phyloP scores from a whole-genome alignment of 148 eudicot species.

The Rhododendron williamsianum region DNA sequence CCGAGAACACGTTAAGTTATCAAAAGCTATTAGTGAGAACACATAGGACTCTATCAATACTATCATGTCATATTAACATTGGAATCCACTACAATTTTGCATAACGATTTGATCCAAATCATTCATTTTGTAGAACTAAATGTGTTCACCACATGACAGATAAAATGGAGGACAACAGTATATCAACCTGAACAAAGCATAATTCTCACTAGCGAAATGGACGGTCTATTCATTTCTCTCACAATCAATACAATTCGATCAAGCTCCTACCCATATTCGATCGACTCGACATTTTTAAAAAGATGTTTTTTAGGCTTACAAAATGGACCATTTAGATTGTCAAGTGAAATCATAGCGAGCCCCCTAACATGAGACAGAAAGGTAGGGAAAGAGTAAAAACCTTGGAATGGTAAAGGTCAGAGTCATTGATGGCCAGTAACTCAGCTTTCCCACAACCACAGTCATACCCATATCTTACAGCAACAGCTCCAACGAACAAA shows the following conservation, averaged over 20 bases:
- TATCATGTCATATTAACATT: too few relatives aligned
- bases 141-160: too few relatives aligned
- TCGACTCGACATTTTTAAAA: too few relatives aligned
- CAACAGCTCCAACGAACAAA: constrained; percentile 85
- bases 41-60: not conserved
- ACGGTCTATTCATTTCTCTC: too few relatives aligned
- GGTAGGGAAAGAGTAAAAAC: constrained; percentile 20
- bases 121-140: too few relatives aligned
- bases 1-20: too few relatives aligned
- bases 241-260: not conserved
- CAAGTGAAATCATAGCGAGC: too few relatives aligned
- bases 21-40: not conserved
- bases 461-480: constrained; percentile 72
- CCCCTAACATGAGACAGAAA: not conserved
- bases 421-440: constrained; percentile 89
- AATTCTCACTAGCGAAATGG: not conserved
- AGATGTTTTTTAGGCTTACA: too few relatives aligned
- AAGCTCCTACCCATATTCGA: not conserved
- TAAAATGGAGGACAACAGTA: too few relatives aligned
- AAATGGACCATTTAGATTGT: too few relatives aligned
- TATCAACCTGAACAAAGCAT: too few relatives aligned
- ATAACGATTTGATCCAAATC: not conserved
- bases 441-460: constrained; percentile 71
- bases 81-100: not conserved
- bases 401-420: constrained; percentile 88